Evolutionary conservation across 2,329 filamentous ascomycete genomes (phyloP).

Genomic region (Ophidiomyces ophidiicola): DNA sequence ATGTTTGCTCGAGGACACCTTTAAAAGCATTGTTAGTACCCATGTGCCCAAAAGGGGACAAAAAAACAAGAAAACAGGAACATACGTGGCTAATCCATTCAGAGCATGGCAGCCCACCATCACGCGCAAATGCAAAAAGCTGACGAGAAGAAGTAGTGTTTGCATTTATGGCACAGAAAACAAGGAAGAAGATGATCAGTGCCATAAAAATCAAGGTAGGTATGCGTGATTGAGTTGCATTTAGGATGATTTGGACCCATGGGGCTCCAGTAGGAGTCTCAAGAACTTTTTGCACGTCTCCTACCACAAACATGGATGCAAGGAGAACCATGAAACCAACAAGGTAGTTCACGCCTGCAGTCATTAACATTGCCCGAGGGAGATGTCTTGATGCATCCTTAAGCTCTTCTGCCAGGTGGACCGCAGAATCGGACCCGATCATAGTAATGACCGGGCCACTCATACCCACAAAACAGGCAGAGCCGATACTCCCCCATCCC

Average conservation of each 20-base stretch:
- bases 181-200: slow-evolving; percentile 24
- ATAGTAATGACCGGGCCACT: slow-evolving; percentile 16
- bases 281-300: slow-evolving; percentile 24
- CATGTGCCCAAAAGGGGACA: neutral
- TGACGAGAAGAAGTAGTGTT: slow-evolving; percentile 47
- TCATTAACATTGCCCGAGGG: slow-evolving; percentile 27
- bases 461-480: slow-evolving; percentile 20
- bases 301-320: slow-evolving; percentile 25
- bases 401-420: slow-evolving; percentile 29
- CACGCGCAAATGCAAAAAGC: slow-evolving; percentile 44
- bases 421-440: slow-evolving; percentile 18
- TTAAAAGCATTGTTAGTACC: slow-evolving; percentile 1
- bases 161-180: slow-evolving; percentile 28
- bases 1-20: slow-evolving; percentile 29
- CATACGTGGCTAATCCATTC: slow-evolving; percentile 29
- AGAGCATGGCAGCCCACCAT: slow-evolving; percentile 32
- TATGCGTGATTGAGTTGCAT: slow-evolving; percentile 33
- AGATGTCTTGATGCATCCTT: slow-evolving; percentile 26
- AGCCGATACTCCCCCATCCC: slow-evolving; percentile 20
- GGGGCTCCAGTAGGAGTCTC: slow-evolving; percentile 25
- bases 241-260: slow-evolving; percentile 33
- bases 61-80: neutral
- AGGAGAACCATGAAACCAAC: slow-evolving; percentile 29
- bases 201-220: slow-evolving; percentile 22
- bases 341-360: slow-evolving; percentile 25